phyloP scores from a whole-genome alignment of 495 filamentous ascomycete genomes.

The Podospora comata region DNA sequence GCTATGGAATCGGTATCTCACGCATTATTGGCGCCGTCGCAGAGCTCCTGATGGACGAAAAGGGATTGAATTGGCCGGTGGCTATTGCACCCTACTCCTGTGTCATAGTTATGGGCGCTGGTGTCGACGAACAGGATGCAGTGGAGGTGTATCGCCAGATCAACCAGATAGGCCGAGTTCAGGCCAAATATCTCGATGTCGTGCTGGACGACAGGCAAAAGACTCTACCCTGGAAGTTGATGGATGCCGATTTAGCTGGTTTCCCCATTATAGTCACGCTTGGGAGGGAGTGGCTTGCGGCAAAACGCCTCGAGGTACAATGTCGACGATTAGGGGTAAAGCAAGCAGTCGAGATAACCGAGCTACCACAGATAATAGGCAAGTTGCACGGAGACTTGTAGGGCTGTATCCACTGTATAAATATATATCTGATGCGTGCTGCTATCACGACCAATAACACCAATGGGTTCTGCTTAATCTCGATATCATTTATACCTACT shows the following conservation, averaged over 20 bases:
- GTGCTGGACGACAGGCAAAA: conserved; percentile 71
- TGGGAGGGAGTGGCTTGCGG: conserved; percentile 68
- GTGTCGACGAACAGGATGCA: conserved; percentile 49
- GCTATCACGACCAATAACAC: no score
- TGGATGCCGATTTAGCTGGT: conserved; percentile 83
- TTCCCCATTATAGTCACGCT: conserved; percentile 80
- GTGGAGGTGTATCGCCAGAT: conserved; percentile 55
- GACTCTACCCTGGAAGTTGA: conserved; percentile 75
- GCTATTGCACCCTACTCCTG: conserved; percentile 83
- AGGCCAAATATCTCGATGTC: conserved; percentile 46
- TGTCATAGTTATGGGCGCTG: conserved; percentile 59
- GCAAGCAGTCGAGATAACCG: conserved; percentile 26
- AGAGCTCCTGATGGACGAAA: conserved; percentile 63
- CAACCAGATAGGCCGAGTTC: neutral
- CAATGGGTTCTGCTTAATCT: no score
- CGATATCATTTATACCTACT: no score
- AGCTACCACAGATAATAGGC: conserved; percentile 24
- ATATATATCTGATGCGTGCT: no score
- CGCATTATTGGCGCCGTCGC: conserved; percentile 86
- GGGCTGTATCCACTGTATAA: neutral
- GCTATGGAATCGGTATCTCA: conserved; percentile 91
- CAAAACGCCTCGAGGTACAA: conserved; percentile 68
- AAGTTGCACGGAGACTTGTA: conserved; percentile 16
- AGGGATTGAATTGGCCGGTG: conserved; percentile 84
- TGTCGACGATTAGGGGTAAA: conserved; percentile 55